Base-by-base conservation (phyloP, 2,329 filamentous ascomycete genomes). In the Talaromyces atroroseus region DNA sequence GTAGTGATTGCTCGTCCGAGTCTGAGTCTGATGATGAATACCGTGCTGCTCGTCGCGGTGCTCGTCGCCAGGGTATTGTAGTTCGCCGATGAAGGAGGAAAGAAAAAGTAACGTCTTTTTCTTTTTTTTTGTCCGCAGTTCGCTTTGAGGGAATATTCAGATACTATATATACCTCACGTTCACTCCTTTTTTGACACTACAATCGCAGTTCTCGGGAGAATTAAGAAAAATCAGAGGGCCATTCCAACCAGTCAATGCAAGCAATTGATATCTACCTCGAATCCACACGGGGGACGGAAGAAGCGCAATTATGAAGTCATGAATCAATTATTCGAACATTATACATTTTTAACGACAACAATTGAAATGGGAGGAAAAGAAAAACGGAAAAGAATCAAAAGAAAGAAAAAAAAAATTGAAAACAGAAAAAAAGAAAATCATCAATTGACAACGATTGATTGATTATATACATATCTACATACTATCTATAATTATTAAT, bases 1-100 rank as follows among this genome's bases (percentile, higher is more conserved):
- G 78, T 53, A 82, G 83, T 56, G 90, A 86, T 80, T 90, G 85
- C 64, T 61, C 59, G 1, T 87, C 82, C 65, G 86, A 86, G 52
- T 69, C 68, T 2, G 71, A 72, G 29, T 69, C 66, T 44, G 72
- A 75, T 58, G 66, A 70, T 60, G 72, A 74, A 53, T 74, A 74
- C 61, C 61, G 65, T 42, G 66, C 65, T 57, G 71, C 67, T 18
- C 70, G 71, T 56, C 64, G 66, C 24, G 66, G 61, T 54, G 68
- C 66, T 34, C 65, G 68, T 46, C 69, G 70, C 51, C 68, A 73
- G 62, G 68, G 71, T 40, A 73, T 74, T 54, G 68, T 73, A 57
- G 70, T 73, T 46, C 68, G 71, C 55, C 66, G 71, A 49, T 74
- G 71, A 63, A 64, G 49, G 47, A 8, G 14, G n/a, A 26, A 49